These are phyloP conservation scores for Pseudogymnoascus verrucosus DNA, from an alignment of 2,329 filamentous ascomycete genomes.

Conservation along the genomic window DNA sequence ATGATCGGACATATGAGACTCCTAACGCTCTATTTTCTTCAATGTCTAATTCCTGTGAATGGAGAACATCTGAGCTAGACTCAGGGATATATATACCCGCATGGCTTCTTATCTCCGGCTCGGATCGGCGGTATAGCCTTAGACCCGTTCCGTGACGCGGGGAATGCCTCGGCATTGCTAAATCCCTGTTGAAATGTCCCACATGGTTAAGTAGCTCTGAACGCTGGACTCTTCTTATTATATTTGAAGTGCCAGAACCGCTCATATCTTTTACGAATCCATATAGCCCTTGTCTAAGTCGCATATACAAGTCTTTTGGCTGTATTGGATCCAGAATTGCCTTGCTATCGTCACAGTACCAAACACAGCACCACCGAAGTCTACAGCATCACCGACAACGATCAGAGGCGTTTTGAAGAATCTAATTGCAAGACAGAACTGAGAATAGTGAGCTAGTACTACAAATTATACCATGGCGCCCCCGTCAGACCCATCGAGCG, in stretches of 20 bases:
- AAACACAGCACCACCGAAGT: background rate
- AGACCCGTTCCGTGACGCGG: background rate
- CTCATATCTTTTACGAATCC: background rate
- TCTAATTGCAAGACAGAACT: background rate
- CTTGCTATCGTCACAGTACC: background rate
- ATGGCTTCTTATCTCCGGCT: background rate
- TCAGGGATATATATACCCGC: background rate
- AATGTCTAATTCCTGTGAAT: background rate
- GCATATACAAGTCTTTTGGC: background rate
- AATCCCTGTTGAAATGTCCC: conserved; percentile 5
- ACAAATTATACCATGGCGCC: background rate
- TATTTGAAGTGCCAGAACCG: background rate
- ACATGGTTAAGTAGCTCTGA: background rate
- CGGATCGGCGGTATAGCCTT: background rate
- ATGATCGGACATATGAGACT: background rate
- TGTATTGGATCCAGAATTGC: background rate
- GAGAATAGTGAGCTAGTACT: background rate
- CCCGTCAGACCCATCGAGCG: background rate
- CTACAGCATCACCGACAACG: background rate
- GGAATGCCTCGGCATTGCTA: conserved; percentile 5
- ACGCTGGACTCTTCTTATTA: background rate
- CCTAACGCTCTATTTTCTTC: background rate
- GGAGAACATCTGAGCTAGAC: background rate
- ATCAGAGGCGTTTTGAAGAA: background rate
- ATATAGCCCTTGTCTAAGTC: background rate